Base-by-base conservation (phyloP, 2,329 filamentous ascomycete genomes). In the Scedosporium dehoogii region DNA sequence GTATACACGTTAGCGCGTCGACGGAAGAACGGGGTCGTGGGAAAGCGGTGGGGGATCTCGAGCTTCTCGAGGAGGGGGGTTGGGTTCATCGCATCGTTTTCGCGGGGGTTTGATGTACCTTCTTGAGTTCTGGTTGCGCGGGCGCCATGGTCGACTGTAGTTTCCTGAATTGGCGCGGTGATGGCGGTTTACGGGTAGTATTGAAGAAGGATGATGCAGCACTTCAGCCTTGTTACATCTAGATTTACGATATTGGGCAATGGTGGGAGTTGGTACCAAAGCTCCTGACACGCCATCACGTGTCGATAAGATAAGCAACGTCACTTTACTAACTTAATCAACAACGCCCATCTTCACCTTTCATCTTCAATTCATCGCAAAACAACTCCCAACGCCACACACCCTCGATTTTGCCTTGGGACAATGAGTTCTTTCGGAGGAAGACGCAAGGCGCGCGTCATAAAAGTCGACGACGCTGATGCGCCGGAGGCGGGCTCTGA, bases 111-210 rank as follows among this genome's bases (percentile, higher is more conserved):
- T 14, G 27, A 14, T 68, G 27, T 78, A 96, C 94, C 87, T 97
- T 99, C 80, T 97, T 99, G 66, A 99, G 85, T 81, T 99, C 96
- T 71, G 94, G 94, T 79, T 97, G 94, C 75, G 94, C 92, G 87
- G 96, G 93, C 79, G 94, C 91, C 94, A 99, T 99, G 68, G 81
- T 89, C 12, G 51, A 14, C 21, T 14, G 5, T 23, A 3, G 21
- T 3, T 23, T 55, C 79, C 66, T 58, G 56, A 58, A 38, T 12
- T 48, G 12, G 23, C 51, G 27, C 23, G 51, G 27, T 14, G 55
- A n/a, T 33, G 55, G 55, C 55, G 25, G 23, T n/a, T 38, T 23
- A 38, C n/a, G 3, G 10, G 23, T 33, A 12, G 16, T 58, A 41
- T n/a, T 6, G n/a, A 18, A 3, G 33, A 27, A 38, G 27, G 29